A percentile compares a stretch with the other conserved stretches of the same genome.
Conservation (phyloP, 2,329 filamentous ascomycete species). For the Sarocladium kiliense region DNA sequence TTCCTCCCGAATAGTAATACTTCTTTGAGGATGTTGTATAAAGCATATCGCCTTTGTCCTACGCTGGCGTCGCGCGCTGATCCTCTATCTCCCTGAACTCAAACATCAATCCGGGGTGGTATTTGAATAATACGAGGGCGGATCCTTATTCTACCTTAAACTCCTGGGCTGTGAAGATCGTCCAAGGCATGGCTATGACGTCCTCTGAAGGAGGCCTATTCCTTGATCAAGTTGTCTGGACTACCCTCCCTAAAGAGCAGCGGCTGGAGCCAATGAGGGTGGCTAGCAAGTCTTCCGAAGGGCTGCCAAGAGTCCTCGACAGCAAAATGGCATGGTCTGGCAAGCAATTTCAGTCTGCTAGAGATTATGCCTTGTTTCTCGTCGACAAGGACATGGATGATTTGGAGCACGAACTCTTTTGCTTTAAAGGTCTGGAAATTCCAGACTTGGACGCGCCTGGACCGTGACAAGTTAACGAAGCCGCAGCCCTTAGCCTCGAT, state of each 20-base stretch:
- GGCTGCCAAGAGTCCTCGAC: slow-evolving; percentile 40
- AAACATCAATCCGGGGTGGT: neutral
- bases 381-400: slow-evolving; percentile 40
- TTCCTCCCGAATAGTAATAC: too few species aligned
- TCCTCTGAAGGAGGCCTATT: too few species aligned
- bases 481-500: slow-evolving; percentile 44
- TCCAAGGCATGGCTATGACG: too few species aligned
- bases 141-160: too few species aligned
- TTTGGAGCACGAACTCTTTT: slow-evolving; percentile 39
- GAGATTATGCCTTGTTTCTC: slow-evolving; percentile 41
- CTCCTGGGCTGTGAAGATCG: too few species aligned
- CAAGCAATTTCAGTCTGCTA: slow-evolving; percentile 34
- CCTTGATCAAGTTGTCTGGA: too few species aligned
- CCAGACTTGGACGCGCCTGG: neutral
- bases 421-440: slow-evolving; percentile 45
- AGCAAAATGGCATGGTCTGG: slow-evolving; percentile 48
- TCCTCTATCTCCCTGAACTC: too few species aligned
- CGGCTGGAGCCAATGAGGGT: slow-evolving; percentile 17
- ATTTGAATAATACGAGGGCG: too few species aligned
- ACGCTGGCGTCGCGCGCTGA: too few species aligned
- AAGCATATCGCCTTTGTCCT: too few species aligned
- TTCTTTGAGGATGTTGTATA: too few species aligned
- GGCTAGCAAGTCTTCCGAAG: slow-evolving; percentile 37
- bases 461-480: slow-evolving; percentile 15
- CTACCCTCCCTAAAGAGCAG: neutral